Base-by-base conservation (phyloP, 1,284 basidiomycete genomes). In the Ceratobasidium sp. region DNA sequence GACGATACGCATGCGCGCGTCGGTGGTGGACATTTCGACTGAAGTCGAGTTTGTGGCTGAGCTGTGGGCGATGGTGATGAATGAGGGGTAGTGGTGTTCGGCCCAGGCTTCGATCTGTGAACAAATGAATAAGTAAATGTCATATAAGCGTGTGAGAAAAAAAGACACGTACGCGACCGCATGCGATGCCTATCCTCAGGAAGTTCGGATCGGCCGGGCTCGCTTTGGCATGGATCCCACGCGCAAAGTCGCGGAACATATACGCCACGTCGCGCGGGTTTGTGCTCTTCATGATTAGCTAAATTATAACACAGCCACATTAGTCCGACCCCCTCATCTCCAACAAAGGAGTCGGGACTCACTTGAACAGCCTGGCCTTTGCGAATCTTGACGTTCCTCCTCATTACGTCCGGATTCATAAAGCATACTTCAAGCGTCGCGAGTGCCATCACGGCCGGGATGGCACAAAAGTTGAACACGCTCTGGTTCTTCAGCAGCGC, bases 401-500 rank as follows among this genome's bases (percentile, higher is more conserved):
- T 90, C 85, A 98, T 92, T 87, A 99, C 94, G n/a, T 89, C 87
- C 1, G 91, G 90, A 86, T 99, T 99, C 94, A 95, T 95, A 86
- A 97, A 98, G 86, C 97, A 97, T 73, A 94, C 85, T 68, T 94
- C 91, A 33, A 99, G 88, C 9, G 97, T 99, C 6, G 98, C 97
- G 82, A 99, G 94, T 0, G 97, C 97, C 97, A 99, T 99, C 33
- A 93, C 91, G 44, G 95, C 95, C 12, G 97, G 97, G 79, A 99
- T 96, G 3, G 97, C 96, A 82, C 95, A 97, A 86, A 99, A 99
- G 86, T 96, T 96, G 89, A 99, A 99, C 40, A 98, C 91, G 79
- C 90, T 94, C 87, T 99, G 97, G 86, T 95, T 97, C 85, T 91
- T 93, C 82, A 99, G 87, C 67, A 98, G 85, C 39, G 91, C 89